Evolutionary conservation across 441 rosid species (phyloP).

Genomic region (Biscutella laevigata): DNA sequence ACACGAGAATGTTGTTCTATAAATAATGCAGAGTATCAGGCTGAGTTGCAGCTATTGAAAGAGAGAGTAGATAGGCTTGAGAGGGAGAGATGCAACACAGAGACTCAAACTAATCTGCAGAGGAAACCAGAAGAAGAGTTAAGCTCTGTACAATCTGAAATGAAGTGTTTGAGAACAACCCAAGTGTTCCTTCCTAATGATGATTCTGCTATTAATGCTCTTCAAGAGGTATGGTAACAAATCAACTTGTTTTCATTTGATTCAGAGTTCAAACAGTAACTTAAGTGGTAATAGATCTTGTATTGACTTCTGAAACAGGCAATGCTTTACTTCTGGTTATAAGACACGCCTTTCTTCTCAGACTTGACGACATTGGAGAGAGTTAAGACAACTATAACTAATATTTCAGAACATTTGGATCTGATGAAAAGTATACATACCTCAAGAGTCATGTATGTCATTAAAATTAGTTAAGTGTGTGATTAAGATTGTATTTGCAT

Average conservation of each 20-base stretch:
- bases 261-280: neutral
- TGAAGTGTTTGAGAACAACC: no score
- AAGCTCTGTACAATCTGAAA: constrained; percentile 34
- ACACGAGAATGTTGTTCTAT: neutral
- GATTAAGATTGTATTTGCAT: constrained; percentile 5
- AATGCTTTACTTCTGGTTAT: constrained; percentile 75
- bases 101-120: constrained; percentile 34
- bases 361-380: no score
- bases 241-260: neutral
- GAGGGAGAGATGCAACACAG: constrained; percentile 24
- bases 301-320: constrained; percentile 42
- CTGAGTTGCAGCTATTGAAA: constrained; percentile 35
- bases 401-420: constrained; percentile 3
- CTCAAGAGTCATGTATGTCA: neutral
- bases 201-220: constrained; percentile 32
- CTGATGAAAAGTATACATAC: neutral
- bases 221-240: constrained; percentile 48
- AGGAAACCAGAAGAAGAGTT: constrained; percentile 43
- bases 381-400: no score
- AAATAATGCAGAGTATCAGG: constrained; percentile 17
- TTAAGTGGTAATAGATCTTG: constrained; percentile 1
- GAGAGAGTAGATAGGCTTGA: constrained; percentile 57
- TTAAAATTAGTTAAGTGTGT: neutral
- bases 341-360: neutral
- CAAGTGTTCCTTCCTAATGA: no score